Evolutionary conservation across 2,329 filamentous ascomycete species (phyloP).

Genomic region (Cordyceps militaris): DNA sequence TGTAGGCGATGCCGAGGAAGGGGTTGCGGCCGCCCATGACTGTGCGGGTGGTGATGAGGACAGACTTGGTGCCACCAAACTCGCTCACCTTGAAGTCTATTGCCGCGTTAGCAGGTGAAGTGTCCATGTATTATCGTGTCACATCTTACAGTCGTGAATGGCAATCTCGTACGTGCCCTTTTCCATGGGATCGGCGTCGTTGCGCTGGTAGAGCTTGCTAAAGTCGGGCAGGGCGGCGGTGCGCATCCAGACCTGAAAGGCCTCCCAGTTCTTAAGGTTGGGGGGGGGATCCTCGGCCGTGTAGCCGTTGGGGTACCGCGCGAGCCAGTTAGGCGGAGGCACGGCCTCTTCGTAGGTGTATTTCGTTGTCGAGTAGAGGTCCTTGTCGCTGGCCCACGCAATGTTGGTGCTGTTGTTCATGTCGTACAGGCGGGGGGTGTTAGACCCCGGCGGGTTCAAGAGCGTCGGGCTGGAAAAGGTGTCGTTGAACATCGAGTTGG

Average conservation of each 20-base stretch:
- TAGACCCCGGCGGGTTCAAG: conserved; percentile 41
- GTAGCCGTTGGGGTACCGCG: conserved; percentile 65
- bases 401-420: conserved; percentile 73
- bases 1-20: conserved; percentile 92
- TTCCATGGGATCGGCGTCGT: conserved; percentile 62
- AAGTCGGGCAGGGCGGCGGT: conserved; percentile 90
- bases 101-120: conserved; percentile 8
- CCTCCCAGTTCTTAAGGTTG: conserved; percentile 66
- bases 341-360: conserved; percentile 61
- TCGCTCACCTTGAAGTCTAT: conserved; percentile 71
- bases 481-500: conserved; percentile 97
- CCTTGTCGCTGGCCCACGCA: conserved; percentile 77
- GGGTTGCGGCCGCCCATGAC: conserved; percentile 93
- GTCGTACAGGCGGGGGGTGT: conserved; percentile 49
- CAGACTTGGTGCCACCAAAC: conserved; percentile 83
- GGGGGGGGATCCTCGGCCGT: conserved; percentile 58
- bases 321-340: conserved; percentile 80
- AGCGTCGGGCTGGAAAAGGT: conserved; percentile 63
- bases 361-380: conserved; percentile 65
- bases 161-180: conserved; percentile 68
- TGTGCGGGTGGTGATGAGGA: conserved; percentile 81
- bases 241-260: conserved; percentile 98
- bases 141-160: conserved; percentile 67
- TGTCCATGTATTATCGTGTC: neutral
- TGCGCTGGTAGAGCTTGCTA: conserved; percentile 84